Base-by-base conservation (phyloP, 2,329 filamentous ascomycete genomes). In the Fusarium buxicola region DNA sequence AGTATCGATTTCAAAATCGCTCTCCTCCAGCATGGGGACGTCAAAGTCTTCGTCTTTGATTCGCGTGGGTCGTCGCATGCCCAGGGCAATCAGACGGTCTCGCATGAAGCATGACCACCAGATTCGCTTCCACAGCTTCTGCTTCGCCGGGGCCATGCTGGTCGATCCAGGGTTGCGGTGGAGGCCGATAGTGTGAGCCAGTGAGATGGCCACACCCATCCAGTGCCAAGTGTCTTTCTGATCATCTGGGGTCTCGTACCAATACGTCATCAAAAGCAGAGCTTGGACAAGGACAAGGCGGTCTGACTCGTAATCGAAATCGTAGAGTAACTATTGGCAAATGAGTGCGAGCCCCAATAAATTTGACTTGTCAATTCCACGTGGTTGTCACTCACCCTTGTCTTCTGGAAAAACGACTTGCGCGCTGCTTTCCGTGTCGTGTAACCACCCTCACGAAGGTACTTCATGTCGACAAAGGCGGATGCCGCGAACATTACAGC, bases 81-180 rank as follows among this genome's bases (percentile, higher is more conserved):
- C 94, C 11, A 98, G 81, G 2, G 94, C 94, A 63, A 97, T 93
- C 36, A 97, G 84, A 44, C 94, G 90, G 76, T 98, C 94, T 51
- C 94, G 89, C 87, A 97, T 97, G 73, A 96, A 97, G 63, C 92
- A 96, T 28, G 92, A 96, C 94, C 94, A 98, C 94, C 94, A 98
- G 68, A 97, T 95, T 49, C 94, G 86, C 79, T 96, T 97, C 91
- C 94, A 96, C 46, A 97, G 80, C 71, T 88, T 92, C 73, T 93
- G 91, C 71, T 91, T 90, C 49, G 86, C 83, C 4, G 80, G 77
- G 34, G 90, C 85, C 85, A 97, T 92, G 68, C 86, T 89, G 8
- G 91, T 92, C 55, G 89, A 90, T 16, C 79, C 81, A 2, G 93
- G 92, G 70, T 97, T 92, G 62, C 94, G 90, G 76, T 98, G 93